phyloP scores from a whole-genome alignment of 2,329 filamentous ascomycete species.

The Fusarium ramigenum region DNA sequence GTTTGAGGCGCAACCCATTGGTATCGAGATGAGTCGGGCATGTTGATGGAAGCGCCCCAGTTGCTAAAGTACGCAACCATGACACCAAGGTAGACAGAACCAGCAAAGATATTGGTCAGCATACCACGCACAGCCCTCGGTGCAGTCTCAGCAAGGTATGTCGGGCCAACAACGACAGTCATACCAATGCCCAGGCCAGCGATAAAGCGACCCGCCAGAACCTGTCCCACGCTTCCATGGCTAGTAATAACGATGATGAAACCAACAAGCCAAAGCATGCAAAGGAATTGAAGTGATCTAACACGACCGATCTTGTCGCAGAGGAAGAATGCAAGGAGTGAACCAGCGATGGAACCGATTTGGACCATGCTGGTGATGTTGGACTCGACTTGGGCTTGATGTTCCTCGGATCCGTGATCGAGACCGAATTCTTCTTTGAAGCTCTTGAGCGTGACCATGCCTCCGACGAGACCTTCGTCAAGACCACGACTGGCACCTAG shows the following conservation, averaged over 20 bases:
- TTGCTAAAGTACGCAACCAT: slow-evolving; percentile 70
- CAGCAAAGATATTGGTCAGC: slow-evolving; percentile 61
- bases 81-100: slow-evolving; percentile 37
- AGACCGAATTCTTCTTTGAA: slow-evolving; percentile 65
- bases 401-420: slow-evolving; percentile 55
- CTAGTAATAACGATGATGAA: slow-evolving; percentile 10
- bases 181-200: slow-evolving; percentile 16
- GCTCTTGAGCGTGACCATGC: slow-evolving; percentile 66
- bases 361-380: slow-evolving; percentile 79
- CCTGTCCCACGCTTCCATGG: slow-evolving; percentile 12
- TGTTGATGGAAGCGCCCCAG: slow-evolving; percentile 59
- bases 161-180: slow-evolving; percentile 45
- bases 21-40: slow-evolving; percentile 45
- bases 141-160: slow-evolving; percentile 71
- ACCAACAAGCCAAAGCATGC: slow-evolving; percentile 1
- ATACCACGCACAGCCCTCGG: slow-evolving; percentile 71
- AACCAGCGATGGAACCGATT: slow-evolving; percentile 72
- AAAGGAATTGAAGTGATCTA: slow-evolving; percentile 6
- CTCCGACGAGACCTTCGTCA: slow-evolving; percentile 69
- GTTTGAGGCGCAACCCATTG: slow-evolving; percentile 19
- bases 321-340: slow-evolving; percentile 57
- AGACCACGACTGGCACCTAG: slow-evolving; percentile 20
- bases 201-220: slow-evolving; percentile 10
- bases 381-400: slow-evolving; percentile 68
- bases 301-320: slow-evolving; percentile 21